Evolutionary conservation across 805 yeast species (phyloP), one percentile per base, ranked within the genome.

Genomic region (Wickerhamiella slavikovae): DNA sequence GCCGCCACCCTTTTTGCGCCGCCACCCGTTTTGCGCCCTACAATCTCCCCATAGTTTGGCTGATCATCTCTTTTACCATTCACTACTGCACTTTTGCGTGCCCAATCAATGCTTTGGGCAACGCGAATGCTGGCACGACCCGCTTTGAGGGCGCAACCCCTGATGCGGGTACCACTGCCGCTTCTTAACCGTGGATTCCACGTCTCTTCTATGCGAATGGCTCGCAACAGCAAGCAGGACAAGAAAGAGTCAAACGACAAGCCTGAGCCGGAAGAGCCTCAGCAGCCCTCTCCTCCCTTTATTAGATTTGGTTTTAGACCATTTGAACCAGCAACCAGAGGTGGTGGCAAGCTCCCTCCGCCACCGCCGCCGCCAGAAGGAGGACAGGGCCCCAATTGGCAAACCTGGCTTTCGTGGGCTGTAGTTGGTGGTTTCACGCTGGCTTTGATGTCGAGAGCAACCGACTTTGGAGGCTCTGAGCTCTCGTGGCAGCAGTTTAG

Each of bases 401-500:
- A 32, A n/a, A 34, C 29, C 28, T 30, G 39, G 16, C 31, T 35
- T 18, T 24, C 34, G 21, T 41, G 39, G 36, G 44, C 42, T 4
- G 35, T 40, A 30, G 25, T 29, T 24, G 24, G 39, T 2, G 44
- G 41, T 13, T 39, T 40, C 32, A 24, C 29, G 24, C 23, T 39
- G 2, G 44, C 43, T 13, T 29, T 41, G 23, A 15, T 38, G 15
- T 29, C 32, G n/a, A 19, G 19, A 25, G 18, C 29, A 30, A 25
- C 19, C 30, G 6, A 13, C 28, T 6, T 32, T 25, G 14, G 25
- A 20, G 14, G 33, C 29, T 22, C 20, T 22, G 82, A 78, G 44
- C 60, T 85, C 35, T 71, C 94, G 2, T 89, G 82, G 74, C 96
- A 89, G 55, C 93, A 85, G 45, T 85, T 89, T 56, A 65, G 79